Percentiles rank a stretch among this genome's conserved stretches.
Evolutionary conservation across 2,329 filamentous ascomycete species (phyloP).

Genomic region (Lithohypha guttulata): DNA sequence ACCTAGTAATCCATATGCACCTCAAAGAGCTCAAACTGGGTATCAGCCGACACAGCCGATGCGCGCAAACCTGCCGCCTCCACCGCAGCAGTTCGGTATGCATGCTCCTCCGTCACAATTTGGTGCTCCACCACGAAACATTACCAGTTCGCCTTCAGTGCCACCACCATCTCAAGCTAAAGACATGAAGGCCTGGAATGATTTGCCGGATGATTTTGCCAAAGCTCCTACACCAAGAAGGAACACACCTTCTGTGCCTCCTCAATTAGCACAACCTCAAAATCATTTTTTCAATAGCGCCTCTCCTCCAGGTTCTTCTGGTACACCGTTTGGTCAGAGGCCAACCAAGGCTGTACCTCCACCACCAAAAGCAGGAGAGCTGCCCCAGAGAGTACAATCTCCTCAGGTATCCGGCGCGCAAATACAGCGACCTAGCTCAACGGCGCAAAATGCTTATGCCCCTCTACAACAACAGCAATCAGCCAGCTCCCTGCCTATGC

Average conservation of each 20-base stretch:
- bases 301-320: conserved; percentile 42
- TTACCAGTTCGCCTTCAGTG: conserved; percentile 53
- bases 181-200: conserved; percentile 81
- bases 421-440: conserved; percentile 40
- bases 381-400: conserved; percentile 58
- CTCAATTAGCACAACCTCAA: conserved; percentile 36
- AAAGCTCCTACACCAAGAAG: conserved; percentile 62
- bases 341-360: conserved; percentile 60
- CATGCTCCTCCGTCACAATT: conserved; percentile 32
- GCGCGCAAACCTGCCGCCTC: conserved; percentile 27
- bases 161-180: conserved; percentile 59
- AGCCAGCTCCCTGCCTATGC: conserved; percentile 27
- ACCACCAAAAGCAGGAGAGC: conserved; percentile 68
- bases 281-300: conserved; percentile 31
- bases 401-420: conserved; percentile 40
- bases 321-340: conserved; percentile 46
- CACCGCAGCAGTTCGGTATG: conserved; percentile 32
- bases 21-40: conserved; percentile 29
- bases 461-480: conserved; percentile 36
- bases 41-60: conserved; percentile 48
- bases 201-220: conserved; percentile 71
- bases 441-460: conserved; percentile 53
- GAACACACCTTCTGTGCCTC: conserved; percentile 55
- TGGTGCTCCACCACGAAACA: conserved; percentile 53
- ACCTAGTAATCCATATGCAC: conserved; percentile 26